Base-by-base conservation (phyloP, 2,329 filamentous ascomycete genomes). In the Septoria petroselini region DNA sequence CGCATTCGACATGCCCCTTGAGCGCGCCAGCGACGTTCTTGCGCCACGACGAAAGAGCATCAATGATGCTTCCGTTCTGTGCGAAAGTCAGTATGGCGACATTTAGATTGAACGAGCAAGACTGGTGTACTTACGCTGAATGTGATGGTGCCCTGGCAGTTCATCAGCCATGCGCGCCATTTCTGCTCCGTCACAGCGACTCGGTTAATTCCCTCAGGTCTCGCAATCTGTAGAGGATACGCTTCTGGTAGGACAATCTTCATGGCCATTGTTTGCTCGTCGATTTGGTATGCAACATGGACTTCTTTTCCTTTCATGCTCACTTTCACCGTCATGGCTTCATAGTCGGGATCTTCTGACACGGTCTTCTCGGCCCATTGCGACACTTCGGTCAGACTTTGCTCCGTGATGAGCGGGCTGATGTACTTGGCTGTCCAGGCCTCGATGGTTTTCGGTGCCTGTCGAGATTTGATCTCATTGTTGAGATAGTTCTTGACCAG, bases 1-100 rank as follows among this genome's bases (percentile, higher is more conserved):
- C 89, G 66, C 93, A 98, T 70, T 98, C 93, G 15, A 81, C 87
- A 70, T 97, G 91, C 29, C 91, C 93, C 72, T 95, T 93, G 58
- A 98, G 78, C 3, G 88, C 88, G 1, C 89, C 88, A 11, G 85
- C 81, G 9, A 98, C 85, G 68, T 97, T 97, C 56, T 85, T 82
- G 57, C 87, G 83, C 76, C 95, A 97, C 7, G 88, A 84, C 9
- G 84, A 77, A 23, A 98, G 74, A 1, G 91, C 93, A 60, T 97
- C 91, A 46, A 91, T 86, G 50, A 98, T 81, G 65, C 81, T 88
- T 46, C 90, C 90, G 63, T 93, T 91, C 76, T 81, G 55, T 27
- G 15, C 9, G n/a, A 15, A 3, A 15, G 18, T 3, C 23, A 23
- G 23, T 25, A n/a, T n/a, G n/a, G 4, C 6, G 8, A 1, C 6